Conservation (phyloP, 2,329 filamentous ascomycete species). For the Cryphonectria parasitica region DNA sequence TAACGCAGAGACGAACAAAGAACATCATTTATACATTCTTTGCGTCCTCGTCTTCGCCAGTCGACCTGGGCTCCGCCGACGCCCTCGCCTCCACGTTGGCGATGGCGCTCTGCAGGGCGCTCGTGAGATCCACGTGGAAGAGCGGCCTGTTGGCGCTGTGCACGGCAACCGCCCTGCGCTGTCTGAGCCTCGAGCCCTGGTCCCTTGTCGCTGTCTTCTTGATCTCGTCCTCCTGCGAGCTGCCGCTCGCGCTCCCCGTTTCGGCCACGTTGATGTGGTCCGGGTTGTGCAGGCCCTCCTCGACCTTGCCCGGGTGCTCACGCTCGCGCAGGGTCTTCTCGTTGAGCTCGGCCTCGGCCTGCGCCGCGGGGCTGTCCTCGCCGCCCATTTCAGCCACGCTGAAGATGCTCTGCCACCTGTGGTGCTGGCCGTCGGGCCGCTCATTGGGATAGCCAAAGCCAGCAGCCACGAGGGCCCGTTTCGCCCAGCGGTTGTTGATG, state of each 20-base stretch:
- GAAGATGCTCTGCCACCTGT: constrained; percentile 93
- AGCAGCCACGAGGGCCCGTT: constrained; percentile 82
- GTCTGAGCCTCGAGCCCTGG: constrained; percentile 37
- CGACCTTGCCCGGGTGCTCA: constrained; percentile 18
- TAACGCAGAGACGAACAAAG: too few species aligned
- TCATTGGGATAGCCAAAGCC: constrained; percentile 84
- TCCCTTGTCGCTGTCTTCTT: constrained; percentile 42
- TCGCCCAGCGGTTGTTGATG: constrained; percentile 93
- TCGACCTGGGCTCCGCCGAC: constrained; percentile 34
- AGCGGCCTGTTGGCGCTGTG: constrained; percentile 87
- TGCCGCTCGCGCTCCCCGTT: constrained; percentile 29
- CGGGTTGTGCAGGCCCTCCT: constrained; percentile 22
- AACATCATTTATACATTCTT: constrained; percentile 6
- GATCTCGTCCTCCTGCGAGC: constrained; percentile 38
- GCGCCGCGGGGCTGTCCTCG: constrained; percentile 67
- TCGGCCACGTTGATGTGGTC: constrained; percentile 28
- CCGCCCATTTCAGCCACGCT: constrained; percentile 85
- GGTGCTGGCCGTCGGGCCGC: constrained; percentile 53
- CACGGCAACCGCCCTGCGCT: constrained; percentile 66
- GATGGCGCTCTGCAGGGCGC: constrained; percentile 84
- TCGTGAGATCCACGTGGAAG: constrained; percentile 92
- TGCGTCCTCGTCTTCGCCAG: constrained; percentile 28
- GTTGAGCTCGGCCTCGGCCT: constrained; percentile 67
- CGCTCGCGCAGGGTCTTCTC: constrained; percentile 45
- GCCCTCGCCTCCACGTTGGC: constrained; percentile 69